Evolutionary conservation across 2,329 filamentous ascomycete species (phyloP).

Genomic region (Blastomyces parvus): DNA sequence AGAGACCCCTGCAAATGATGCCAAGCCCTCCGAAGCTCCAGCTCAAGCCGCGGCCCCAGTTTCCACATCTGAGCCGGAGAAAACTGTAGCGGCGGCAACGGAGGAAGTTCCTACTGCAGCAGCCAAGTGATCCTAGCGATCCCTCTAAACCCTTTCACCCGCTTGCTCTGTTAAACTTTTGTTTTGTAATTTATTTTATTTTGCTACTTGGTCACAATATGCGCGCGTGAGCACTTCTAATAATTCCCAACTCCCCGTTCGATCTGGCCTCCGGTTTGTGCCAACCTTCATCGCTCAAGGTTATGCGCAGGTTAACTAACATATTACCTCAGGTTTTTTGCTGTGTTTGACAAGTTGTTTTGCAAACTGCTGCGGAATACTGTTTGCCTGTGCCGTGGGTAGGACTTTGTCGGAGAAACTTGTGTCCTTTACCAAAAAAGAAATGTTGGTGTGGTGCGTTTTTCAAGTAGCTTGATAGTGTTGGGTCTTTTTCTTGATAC

Average conservation of each 20-base stretch:
- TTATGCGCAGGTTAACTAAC: neutral
- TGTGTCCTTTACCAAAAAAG: neutral
- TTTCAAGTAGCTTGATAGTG: neutral
- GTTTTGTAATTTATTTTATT: conserved; percentile 1
- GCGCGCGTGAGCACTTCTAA: neutral
- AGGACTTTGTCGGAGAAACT: neutral
- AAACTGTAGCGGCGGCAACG: neutral
- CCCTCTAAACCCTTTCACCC: neutral
- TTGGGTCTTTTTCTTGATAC: conserved; percentile 5
- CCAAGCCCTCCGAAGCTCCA: conserved; percentile 10
- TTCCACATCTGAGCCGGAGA: neutral
- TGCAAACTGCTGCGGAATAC: neutral
- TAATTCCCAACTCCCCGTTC: neutral
- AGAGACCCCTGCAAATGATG: conserved; percentile 11
- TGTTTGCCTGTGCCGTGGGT: neutral
- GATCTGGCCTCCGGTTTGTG: neutral
- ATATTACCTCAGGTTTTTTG: neutral
- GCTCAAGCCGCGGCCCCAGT: neutral
- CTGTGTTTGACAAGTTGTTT: neutral
- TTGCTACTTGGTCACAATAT: neutral
- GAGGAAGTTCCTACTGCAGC: neutral
- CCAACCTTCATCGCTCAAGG: neutral
- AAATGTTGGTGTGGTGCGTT: neutral
- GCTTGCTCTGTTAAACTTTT: neutral
- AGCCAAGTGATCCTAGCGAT: neutral